A percentile compares a stretch with the other conserved stretches of the same genome.
phyloP scores from a whole-genome alignment of 2,329 filamentous ascomycete species.

The Aspergillus transmontanensis region DNA sequence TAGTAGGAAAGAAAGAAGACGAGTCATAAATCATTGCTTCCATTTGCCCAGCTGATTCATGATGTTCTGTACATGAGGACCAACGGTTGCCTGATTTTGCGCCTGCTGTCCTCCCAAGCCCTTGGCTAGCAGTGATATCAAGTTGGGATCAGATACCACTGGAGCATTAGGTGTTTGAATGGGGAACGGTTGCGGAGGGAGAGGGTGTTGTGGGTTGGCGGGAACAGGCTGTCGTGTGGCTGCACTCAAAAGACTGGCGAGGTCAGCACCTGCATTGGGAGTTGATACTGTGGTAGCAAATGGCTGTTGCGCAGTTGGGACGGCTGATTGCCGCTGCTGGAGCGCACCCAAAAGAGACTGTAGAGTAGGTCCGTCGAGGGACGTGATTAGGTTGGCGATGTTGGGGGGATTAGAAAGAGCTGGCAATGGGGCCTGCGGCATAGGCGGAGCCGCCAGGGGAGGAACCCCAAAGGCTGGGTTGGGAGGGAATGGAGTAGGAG shows the following conservation, averaged over 20 bases:
- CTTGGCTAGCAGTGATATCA: slow-evolving; percentile 43
- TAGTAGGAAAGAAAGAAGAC: slow-evolving; percentile 23
- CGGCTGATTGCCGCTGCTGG: slow-evolving; percentile 44
- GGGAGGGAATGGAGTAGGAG: slow-evolving; percentile 38
- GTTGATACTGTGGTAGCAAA: slow-evolving; percentile 33
- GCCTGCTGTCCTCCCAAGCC: slow-evolving; percentile 38
- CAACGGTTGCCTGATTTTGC: slow-evolving; percentile 36
- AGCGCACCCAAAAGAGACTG: slow-evolving; percentile 70
- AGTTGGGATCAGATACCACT: slow-evolving; percentile 37
- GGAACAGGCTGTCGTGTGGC: slow-evolving; percentile 41
- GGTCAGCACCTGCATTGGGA: slow-evolving; percentile 37
- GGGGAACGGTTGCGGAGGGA: slow-evolving; percentile 33
- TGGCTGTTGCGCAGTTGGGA: slow-evolving; percentile 38
- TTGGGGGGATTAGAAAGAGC: slow-evolving; percentile 50
- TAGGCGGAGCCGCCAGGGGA: slow-evolving; percentile 33
- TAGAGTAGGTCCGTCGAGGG: slow-evolving; percentile 69
- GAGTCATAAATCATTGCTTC: slow-evolving; percentile 43
- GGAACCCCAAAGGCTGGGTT: slow-evolving; percentile 42
- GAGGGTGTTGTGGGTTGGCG: slow-evolving; percentile 29
- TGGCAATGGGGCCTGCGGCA: slow-evolving; percentile 35
- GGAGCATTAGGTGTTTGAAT: slow-evolving; percentile 31
- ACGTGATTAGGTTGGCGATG: slow-evolving; percentile 66
- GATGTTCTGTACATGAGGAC: slow-evolving; percentile 50
- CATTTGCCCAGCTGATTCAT: slow-evolving; percentile 52
- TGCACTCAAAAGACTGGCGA: slow-evolving; percentile 45